Evolutionary conservation across 306 rosid genomes (phyloP).

Genomic region (Cucumis cinereus): DNA sequence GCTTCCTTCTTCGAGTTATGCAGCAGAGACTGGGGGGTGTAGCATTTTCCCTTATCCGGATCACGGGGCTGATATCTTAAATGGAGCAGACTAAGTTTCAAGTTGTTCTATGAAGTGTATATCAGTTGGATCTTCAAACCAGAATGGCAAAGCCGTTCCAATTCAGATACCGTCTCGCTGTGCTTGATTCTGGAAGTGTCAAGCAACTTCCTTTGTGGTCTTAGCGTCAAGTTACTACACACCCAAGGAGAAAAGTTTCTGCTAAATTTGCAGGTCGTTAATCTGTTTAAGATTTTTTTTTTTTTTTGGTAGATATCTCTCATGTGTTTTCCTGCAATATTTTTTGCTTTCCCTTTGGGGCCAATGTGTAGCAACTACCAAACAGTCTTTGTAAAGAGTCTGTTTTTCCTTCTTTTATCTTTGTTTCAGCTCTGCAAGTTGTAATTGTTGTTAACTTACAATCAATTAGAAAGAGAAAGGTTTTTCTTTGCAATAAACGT

Average conservation of each 20-base stretch:
- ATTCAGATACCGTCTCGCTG: background rate
- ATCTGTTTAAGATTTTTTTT: background rate
- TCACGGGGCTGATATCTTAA: background rate
- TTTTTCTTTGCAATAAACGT: background rate
- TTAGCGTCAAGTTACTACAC: background rate
- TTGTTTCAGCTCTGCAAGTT: background rate
- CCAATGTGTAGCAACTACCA: background rate
- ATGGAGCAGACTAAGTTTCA: slow-evolving; percentile 25
- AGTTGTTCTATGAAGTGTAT: slow-evolving; percentile 35
- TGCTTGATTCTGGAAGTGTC: background rate
- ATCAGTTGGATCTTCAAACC: background rate
- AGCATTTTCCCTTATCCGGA: background rate
- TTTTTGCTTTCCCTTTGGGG: slow-evolving; percentile 8
- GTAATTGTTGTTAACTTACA: background rate
- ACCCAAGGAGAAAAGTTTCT: background rate
- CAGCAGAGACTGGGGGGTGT: slow-evolving; percentile 20
- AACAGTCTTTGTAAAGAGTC: background rate
- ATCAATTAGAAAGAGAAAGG: background rate
- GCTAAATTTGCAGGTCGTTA: slow-evolving; percentile 1
- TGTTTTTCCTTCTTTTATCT: background rate
- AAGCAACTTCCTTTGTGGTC: background rate
- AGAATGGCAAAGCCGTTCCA: background rate
- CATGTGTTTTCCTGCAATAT: slow-evolving; percentile 1
- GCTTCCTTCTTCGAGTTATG: slow-evolving; percentile 5
- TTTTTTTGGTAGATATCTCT: background rate